Percentiles rank a stretch among this genome's conserved stretches.
Conservation (phyloP, 441 rosid species). For the Erysimum pusillum region DNA sequence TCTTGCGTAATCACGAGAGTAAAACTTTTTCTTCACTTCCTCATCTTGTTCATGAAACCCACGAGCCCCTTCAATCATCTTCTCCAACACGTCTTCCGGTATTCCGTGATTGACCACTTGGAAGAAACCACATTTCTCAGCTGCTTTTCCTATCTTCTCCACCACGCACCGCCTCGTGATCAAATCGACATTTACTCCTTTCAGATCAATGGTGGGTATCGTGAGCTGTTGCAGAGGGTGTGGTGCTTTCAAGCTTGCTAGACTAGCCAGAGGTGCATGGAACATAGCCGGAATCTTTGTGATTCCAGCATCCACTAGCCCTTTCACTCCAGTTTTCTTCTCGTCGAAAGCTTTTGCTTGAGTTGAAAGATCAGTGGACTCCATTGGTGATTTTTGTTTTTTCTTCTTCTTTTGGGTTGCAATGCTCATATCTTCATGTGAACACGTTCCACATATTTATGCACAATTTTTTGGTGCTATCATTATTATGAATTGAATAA, state of each 20-base stretch:
- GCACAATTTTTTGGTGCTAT: too few relatives aligned
- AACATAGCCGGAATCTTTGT: slow-evolving; percentile 55
- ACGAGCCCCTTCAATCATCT: slow-evolving; percentile 40
- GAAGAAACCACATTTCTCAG: slow-evolving; percentile 55
- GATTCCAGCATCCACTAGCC: slow-evolving; percentile 56
- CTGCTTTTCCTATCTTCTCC: slow-evolving; percentile 51
- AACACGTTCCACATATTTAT: too few relatives aligned
- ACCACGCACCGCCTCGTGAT: slow-evolving; percentile 4
- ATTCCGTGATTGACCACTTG: slow-evolving; percentile 46
- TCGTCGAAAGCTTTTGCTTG: slow-evolving; percentile 59
- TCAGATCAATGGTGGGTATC: slow-evolving; percentile 41
- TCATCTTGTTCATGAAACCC: slow-evolving; percentile 47
- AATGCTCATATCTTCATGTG: too few relatives aligned
- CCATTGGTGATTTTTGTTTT: slow-evolving; percentile 13
- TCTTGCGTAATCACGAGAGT: slow-evolving; percentile 36
- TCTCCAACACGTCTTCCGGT: slow-evolving; percentile 13
- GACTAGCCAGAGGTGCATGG: slow-evolving; percentile 24
- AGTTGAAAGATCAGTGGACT: slow-evolving; percentile 38
- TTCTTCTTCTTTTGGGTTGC: not conserved
- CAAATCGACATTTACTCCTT: slow-evolving; percentile 7
- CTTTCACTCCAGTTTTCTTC: slow-evolving; percentile 59
- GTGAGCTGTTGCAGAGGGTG: slow-evolving; percentile 6
- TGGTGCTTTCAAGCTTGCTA: slow-evolving; percentile 25
- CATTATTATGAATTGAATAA: too few relatives aligned
- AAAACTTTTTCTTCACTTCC: slow-evolving; percentile 48